Conservation (phyloP, 2,329 filamentous ascomycete species). For the Fusarium sororula region DNA sequence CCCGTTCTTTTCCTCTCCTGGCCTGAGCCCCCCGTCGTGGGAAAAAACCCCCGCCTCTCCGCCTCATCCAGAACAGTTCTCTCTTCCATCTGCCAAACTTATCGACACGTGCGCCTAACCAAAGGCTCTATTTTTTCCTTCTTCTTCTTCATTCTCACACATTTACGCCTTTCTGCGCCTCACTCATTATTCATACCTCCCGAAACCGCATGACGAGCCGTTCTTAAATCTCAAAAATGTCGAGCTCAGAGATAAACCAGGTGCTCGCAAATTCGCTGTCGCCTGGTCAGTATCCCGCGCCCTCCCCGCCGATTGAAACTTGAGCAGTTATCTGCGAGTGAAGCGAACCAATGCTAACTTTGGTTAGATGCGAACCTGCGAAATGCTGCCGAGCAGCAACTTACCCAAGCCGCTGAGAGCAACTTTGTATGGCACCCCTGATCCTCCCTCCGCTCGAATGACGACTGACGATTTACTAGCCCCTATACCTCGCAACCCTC, state of each 20-base stretch:
- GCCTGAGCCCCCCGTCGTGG: conserved; percentile 30
- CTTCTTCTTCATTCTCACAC: conserved; percentile 18
- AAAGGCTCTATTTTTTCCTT: conserved; percentile 35
- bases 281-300: conserved; percentile 72
- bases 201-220: conserved; percentile 51
- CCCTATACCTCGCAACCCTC: conserved; percentile 90
- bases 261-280: conserved; percentile 98
- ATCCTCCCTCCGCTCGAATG: conserved; percentile 19
- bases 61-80: conserved; percentile 40
- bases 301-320: conserved; percentile 10
- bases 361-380: conserved; percentile 84
- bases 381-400: conserved; percentile 92
- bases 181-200: conserved; percentile 37
- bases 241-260: conserved; percentile 92
- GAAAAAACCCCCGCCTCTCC: conserved; percentile 44
- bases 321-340: neutral
- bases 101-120: conserved; percentile 45
- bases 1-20: conserved; percentile 42
- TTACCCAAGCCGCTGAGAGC: conserved; percentile 88
- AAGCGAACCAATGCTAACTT: conserved; percentile 43
- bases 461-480: conserved; percentile 61
- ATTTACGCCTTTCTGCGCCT: conserved; percentile 19
- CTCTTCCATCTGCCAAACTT: conserved; percentile 41
- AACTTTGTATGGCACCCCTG: conserved; percentile 79
- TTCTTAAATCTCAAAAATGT: conserved; percentile 62